Conservation (phyloP, 2,329 filamentous ascomycete species). For the Ophiostoma triangulosporum region DNA sequence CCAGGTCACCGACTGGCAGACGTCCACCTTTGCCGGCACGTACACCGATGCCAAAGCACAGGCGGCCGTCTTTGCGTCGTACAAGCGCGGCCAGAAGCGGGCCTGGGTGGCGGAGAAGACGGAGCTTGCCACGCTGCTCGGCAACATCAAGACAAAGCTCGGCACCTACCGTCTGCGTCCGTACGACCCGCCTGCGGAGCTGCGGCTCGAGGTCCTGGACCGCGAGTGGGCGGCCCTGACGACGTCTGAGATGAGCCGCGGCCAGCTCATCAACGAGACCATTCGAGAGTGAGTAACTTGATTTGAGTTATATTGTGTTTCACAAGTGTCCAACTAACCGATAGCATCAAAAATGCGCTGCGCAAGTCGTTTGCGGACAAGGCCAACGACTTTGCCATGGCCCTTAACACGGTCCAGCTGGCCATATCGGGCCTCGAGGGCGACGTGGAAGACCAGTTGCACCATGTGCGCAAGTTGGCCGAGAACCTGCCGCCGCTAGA, state of each 20-base stretch:
- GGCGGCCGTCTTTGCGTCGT: constrained; percentile 65
- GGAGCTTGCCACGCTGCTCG: constrained; percentile 79
- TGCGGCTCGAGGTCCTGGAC: constrained; percentile 73
- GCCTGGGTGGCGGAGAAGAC: constrained; percentile 97
- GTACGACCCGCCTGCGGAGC: constrained; percentile 76
- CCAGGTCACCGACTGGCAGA: constrained; percentile 65
- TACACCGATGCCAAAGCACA: constrained; percentile 88
- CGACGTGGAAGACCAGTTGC: constrained; percentile 86
- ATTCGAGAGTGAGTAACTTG: constrained; percentile 63
- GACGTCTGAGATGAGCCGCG: constrained; percentile 72
- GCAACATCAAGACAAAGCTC: constrained; percentile 98
- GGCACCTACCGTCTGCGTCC: constrained; percentile 84
- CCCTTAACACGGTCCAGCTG: constrained; percentile 85
- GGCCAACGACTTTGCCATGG: constrained; percentile 93
- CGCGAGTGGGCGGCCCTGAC: constrained; percentile 68
- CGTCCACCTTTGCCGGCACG: constrained; percentile 74
- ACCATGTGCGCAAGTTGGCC: constrained; percentile 74
- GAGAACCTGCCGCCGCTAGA: constrained; percentile 82
- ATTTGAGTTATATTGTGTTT: neutral
- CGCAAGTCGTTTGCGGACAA: constrained; percentile 92
- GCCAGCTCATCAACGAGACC: constrained; percentile 92
- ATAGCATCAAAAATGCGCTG: constrained; percentile 83
- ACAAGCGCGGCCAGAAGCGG: constrained; percentile 83
- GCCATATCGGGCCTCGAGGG: constrained; percentile 96
- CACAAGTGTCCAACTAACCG: neutral